phyloP scores from a whole-genome alignment of 1,284 basidiomycete species.

The Ganoderma meredithae region DNA sequence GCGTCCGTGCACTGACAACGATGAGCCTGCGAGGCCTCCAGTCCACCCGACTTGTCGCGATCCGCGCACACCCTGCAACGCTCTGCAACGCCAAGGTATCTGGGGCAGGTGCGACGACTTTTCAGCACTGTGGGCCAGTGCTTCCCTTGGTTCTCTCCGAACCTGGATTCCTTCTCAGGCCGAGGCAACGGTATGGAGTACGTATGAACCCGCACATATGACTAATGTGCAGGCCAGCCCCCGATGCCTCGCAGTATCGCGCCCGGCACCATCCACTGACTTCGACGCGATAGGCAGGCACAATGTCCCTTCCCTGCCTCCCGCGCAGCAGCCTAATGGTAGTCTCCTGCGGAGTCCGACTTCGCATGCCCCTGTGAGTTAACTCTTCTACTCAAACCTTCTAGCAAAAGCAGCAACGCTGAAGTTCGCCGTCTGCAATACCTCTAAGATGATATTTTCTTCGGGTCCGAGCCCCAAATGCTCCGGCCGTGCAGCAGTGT shows the following conservation, averaged over 20 bases:
- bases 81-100: not conserved
- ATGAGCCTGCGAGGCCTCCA: constrained; percentile 13
- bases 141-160: not conserved
- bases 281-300: not conserved
- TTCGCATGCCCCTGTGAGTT: not conserved
- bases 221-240: not conserved
- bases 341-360: not conserved
- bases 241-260: not conserved
- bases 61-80: not conserved
- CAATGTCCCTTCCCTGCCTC: not conserved
- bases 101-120: constrained; percentile 1
- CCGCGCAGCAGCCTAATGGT: not conserved
- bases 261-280: not conserved
- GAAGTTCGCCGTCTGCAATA: not conserved
- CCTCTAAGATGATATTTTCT: not conserved
- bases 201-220: not conserved
- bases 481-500: not conserved
- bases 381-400: not conserved
- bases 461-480: not conserved
- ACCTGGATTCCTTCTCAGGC: not conserved
- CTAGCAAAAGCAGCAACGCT: not conserved
- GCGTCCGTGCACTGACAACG: constrained; percentile 6
- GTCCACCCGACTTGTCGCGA: constrained; percentile 6
- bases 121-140: not conserved
- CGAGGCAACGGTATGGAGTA: not conserved